Evolutionary conservation across 139 green algal genomes (phyloP), one percentile per base, ranked within the genome.

Genomic region (Tetraselmis chui): DNA sequence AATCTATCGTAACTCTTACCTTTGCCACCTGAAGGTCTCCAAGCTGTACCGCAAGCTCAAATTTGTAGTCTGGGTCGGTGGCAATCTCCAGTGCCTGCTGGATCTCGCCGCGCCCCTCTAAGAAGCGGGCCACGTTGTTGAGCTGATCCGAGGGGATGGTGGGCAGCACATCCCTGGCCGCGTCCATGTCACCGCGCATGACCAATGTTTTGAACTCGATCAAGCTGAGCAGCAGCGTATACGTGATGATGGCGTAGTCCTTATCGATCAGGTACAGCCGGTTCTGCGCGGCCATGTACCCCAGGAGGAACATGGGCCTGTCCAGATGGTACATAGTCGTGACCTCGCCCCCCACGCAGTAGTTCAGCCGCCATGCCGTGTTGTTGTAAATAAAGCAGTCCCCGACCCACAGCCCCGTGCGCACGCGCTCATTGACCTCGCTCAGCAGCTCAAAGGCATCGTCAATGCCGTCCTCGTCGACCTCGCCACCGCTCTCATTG

Each of bases 341-440:
- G n/a, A 96, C 87, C 89, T 99, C 97, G 1, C 97, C 95, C 74
- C 97, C 97, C 28, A 99, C 95, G 78, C 90, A 96, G 85, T 99
- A 99, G 89, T 98, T 98, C 76, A 99, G 91, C n/a, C 97, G 92
- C 96, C 94, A 98, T 0, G 93, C 89, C 0, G 91, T 88, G 88
- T 98, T 99, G 90, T 94, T 98, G 92, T 98, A 99, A 30, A 99
- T 94, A 84, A 99, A 98, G 92, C 97, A 99, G 88, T 99, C 97
- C 31, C 96, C 96, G 2, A 98, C 93, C 92, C 87, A 97, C 76
- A 95, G 80, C 23, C 86, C 91, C 59, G 92, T 95, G 29, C 86
- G 82, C 28, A 95, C 91, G 28, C 77, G 78, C 83, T 96, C 95
- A 0, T 87, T 84, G 29, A 98, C 91, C 87, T 99, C 96, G n/a